Evolutionary conservation across 1,139 yeast species (phyloP), one percentile per base, ranked within the genome.

Genomic region (Pichia sp.): DNA sequence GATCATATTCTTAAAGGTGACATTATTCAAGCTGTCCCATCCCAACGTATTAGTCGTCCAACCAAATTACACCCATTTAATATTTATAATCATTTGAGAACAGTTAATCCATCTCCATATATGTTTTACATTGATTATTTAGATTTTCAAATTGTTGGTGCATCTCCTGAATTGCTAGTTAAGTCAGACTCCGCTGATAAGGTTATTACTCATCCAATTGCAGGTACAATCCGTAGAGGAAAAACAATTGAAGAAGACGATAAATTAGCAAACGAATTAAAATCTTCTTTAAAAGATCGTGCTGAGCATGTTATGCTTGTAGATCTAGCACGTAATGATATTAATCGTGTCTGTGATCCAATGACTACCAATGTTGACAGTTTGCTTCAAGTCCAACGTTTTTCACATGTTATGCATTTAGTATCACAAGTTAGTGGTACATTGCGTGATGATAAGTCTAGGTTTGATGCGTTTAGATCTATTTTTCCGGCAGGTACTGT

Each of bases 401-500:
- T 92, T 63, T 85, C 95, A n/a, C 98, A 92, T 65, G 98, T 92
- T 39, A 90, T 90, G 84, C 98, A 92, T 68, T 73, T 92, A 60
- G 96, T 90, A 4, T 86, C 96, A 2, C 95, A 92, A 66, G 97
- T 92, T 18, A 84, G 95, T 55, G 98, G 98, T 30, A 88, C 83
- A 2, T 72, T 92, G 58, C 77, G 98, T 63, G 68, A 73, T 0
- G 97, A 79, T 53, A 83, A 87, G 71, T 83, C 94, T 25, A 75
- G 97, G 56, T 92, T 92, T 63, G 98, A 92, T 69, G 98, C 98
- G 0, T 89, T 92, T 68, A 78, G 98, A 65, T 89, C 97, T 7
- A 87, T 92, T 51, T 92, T 92, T 79, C 98, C 98, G 28, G 98
- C 98, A 1, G 98, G 98, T 42, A 92, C 98, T 1, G 97, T 92